phyloP scores from a whole-genome alignment of 192 early-diverging fungal species.

The Martensiomyces pterosporus region DNA sequence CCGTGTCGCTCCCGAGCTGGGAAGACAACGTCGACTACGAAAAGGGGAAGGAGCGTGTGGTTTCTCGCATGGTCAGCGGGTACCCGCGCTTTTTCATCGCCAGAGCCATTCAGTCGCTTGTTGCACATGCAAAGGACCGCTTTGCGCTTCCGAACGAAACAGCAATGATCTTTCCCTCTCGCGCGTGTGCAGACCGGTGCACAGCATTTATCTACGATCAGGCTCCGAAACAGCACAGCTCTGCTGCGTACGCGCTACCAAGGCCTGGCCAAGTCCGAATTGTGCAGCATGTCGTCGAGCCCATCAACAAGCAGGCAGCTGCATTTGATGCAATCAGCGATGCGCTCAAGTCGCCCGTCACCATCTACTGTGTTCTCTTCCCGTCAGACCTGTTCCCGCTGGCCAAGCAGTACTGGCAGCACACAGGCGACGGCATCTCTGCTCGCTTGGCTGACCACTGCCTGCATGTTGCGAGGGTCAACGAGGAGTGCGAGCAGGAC shows the following conservation, averaged over 20 bases:
- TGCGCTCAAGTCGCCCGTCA: slow-evolving; percentile 45
- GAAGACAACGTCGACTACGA: slow-evolving; percentile 89
- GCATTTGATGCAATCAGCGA: slow-evolving; percentile 43
- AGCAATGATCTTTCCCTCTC: slow-evolving; percentile 73
- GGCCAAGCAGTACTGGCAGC: slow-evolving; percentile 97
- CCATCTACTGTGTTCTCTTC: slow-evolving; percentile 71
- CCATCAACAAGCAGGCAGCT: slow-evolving; percentile 33
- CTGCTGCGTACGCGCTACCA: slow-evolving; percentile 10
- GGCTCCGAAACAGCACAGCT: slow-evolving; percentile 23
- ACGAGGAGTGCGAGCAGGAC: slow-evolving; percentile 41
- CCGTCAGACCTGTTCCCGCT: slow-evolving; percentile 59
- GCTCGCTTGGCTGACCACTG: slow-evolving; percentile 84
- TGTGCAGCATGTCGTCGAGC: slow-evolving; percentile 36
- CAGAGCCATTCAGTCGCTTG: slow-evolving; percentile 41
- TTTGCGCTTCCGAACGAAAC: slow-evolving; percentile 63
- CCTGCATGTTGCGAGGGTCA: slow-evolving; percentile 62
- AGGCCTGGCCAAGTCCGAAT: slow-evolving; percentile 33
- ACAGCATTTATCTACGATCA: slow-evolving; percentile 39
- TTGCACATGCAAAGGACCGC: slow-evolving; percentile 50
- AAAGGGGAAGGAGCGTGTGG: slow-evolving; percentile 71
- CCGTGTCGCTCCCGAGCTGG: slow-evolving; percentile 89
- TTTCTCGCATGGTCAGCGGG: slow-evolving; percentile 69
- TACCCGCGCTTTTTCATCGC: slow-evolving; percentile 94
- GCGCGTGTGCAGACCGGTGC: slow-evolving; percentile 57
- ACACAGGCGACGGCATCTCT: slow-evolving; percentile 84